Conservation (phyloP, 1,139 yeast genomes). For the Yarrowia galli region DNA sequence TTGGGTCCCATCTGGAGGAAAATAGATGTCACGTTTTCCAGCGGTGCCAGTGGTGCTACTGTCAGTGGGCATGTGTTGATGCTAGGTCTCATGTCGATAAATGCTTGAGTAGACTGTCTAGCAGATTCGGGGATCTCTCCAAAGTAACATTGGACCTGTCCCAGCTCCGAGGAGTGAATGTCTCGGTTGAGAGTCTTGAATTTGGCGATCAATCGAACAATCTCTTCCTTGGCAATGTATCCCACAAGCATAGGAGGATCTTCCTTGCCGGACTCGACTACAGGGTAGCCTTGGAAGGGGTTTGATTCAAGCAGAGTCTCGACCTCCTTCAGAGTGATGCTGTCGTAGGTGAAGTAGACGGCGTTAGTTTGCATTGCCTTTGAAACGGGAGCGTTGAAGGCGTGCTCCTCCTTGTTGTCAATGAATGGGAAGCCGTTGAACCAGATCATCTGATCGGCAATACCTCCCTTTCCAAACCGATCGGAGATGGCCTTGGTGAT, state of each 20-base stretch:
- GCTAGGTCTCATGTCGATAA: slow-evolving; percentile 54
- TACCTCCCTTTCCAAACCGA: slow-evolving; percentile 80
- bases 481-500: slow-evolving; percentile 83
- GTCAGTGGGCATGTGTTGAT: slow-evolving; percentile 71
- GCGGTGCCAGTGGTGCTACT: slow-evolving; percentile 61
- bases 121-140: slow-evolving; percentile 29
- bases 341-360: slow-evolving; percentile 54
- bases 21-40: slow-evolving; percentile 70
- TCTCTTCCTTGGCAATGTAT: slow-evolving; percentile 50
- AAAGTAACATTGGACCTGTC: slow-evolving; percentile 30
- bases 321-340: slow-evolving; percentile 50
- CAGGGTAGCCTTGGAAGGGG: slow-evolving; percentile 54
- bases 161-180: slow-evolving; percentile 14
- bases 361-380: slow-evolving; percentile 59
- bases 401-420: slow-evolving; percentile 74
- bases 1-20: slow-evolving; percentile 86
- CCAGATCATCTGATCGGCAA: slow-evolving; percentile 92
- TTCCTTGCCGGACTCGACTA: slow-evolving; percentile 43
- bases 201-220: slow-evolving; percentile 46
- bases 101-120: slow-evolving; percentile 32
- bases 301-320: slow-evolving; percentile 56
- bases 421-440: slow-evolving; percentile 89
- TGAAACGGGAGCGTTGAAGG: slow-evolving; percentile 61
- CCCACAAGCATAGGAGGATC: slow-evolving; percentile 47
- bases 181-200: slow-evolving; percentile 23